Percentiles rank a stretch among this genome's conserved stretches.
Conservation (phyloP, 441 rosid species). For the Erysimum cheiri region DNA sequence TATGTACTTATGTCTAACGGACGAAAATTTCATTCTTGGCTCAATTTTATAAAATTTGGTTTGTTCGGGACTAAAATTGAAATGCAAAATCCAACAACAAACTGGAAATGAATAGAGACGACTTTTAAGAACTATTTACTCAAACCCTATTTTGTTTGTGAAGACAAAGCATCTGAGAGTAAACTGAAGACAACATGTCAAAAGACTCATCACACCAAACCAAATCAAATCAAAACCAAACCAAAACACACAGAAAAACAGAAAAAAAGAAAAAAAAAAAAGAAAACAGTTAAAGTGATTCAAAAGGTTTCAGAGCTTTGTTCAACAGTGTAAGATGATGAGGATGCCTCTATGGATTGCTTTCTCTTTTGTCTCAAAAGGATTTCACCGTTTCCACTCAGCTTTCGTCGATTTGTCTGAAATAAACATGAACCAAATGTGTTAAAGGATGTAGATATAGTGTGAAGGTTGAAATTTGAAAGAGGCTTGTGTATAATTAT, state of each 20-base stretch:
- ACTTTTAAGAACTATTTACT: constrained; percentile 35
- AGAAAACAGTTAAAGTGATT: constrained; percentile 36
- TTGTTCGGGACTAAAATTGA: neutral
- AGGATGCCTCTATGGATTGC: constrained; percentile 16
- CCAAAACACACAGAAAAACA: too few relatives aligned
- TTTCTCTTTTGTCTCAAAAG: constrained; percentile 24
- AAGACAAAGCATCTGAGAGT: constrained; percentile 29
- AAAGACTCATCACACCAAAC: constrained; percentile 36
- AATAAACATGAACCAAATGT: constrained; percentile 32
- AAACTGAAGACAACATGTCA: constrained; percentile 32
- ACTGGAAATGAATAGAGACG: neutral
- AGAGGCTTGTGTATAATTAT: constrained; percentile 15
- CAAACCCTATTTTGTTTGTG: constrained; percentile 21
- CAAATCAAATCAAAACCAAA: constrained; percentile 26
- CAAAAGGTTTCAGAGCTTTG: constrained; percentile 34
- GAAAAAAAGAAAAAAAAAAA: constrained; percentile 32
- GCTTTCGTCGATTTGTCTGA: constrained; percentile 66
- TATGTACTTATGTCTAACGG: too few relatives aligned
- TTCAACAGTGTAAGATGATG: constrained; percentile 37
- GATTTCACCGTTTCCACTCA: constrained; percentile 78
- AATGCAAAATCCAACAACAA: neutral
- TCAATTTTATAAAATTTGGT: constrained; percentile 3
- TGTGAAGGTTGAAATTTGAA: neutral
- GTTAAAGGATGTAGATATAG: constrained; percentile 3
- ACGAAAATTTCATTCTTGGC: neutral